These are phyloP conservation scores for Penicillium expansum DNA, from an alignment of 2,329 filamentous ascomycete genomes.

Conservation along the genomic window DNA sequence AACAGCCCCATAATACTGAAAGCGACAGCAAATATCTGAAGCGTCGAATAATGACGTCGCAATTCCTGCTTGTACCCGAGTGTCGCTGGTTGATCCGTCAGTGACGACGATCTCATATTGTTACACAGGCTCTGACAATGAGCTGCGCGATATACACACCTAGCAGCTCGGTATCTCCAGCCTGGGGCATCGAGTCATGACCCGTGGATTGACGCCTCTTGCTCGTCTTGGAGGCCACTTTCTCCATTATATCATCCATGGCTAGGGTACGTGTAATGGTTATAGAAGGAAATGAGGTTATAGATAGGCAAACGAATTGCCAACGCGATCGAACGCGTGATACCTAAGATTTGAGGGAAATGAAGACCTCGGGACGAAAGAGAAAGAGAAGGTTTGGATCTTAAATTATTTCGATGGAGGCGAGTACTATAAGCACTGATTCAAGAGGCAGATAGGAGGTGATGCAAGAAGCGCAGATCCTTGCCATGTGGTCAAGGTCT, in stretches of 20 bases:
- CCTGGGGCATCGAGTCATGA: slow-evolving; percentile 7
- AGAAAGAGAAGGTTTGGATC: neutral
- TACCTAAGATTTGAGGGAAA: neutral
- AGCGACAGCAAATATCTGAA: slow-evolving; percentile 61
- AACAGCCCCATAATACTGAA: slow-evolving; percentile 62
- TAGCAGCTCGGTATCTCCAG: slow-evolving; percentile 24
- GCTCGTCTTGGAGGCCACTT: neutral
- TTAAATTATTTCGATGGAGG: neutral
- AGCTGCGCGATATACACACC: neutral
- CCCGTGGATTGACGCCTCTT: slow-evolving; percentile 1
- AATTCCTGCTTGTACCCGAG: slow-evolving; percentile 60
- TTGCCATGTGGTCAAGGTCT: neutral
- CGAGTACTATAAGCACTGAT: neutral
- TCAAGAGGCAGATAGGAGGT: neutral
- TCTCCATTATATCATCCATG: neutral
- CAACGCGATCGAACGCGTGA: neutral
- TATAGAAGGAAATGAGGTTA: neutral
- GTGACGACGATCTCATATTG: neutral
- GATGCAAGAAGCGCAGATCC: neutral
- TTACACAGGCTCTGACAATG: neutral
- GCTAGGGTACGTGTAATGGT: neutral
- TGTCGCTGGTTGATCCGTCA: slow-evolving; percentile 25
- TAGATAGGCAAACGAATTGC: neutral
- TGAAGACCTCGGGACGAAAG: neutral
- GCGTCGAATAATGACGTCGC: slow-evolving; percentile 59